Percentiles rank a stretch among this genome's conserved stretches.
Conservation (phyloP, 768 basidiomycete genomes). For the Collybiopsis confluens region DNA sequence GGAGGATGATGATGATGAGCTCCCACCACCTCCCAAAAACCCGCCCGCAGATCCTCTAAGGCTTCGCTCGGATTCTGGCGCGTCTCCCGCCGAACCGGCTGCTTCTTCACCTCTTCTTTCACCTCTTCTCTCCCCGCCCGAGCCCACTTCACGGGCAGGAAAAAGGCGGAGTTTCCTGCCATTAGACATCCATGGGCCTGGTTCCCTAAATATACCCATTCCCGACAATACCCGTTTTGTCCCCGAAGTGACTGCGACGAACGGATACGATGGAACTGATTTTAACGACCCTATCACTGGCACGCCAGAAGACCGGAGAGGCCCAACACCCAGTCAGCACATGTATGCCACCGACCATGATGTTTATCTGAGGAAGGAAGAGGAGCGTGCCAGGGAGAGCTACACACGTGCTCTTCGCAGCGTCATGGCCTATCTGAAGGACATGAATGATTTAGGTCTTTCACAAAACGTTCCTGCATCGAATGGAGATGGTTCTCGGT, state of each 20-base stretch:
- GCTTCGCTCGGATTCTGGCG: constrained; percentile 1
- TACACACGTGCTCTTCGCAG: constrained; percentile 81
- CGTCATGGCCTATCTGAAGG: constrained; percentile 93
- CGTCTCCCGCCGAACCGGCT: not conserved
- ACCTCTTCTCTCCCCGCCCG: constrained; percentile 39
- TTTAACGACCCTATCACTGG: constrained; percentile 9
- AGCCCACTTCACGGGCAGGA: constrained; percentile 44
- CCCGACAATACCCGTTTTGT: constrained; percentile 63
- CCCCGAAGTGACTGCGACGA: constrained; percentile 41
- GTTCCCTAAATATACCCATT: constrained; percentile 54
- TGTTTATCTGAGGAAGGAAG: constrained; percentile 56
- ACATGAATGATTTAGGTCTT: constrained; percentile 87
- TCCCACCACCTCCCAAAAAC: constrained; percentile 6
- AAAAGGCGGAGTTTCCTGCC: constrained; percentile 90
- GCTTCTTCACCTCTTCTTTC: constrained; percentile 18
- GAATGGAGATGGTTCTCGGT: constrained; percentile 54
- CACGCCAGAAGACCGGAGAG: constrained; percentile 16
- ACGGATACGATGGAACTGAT: constrained; percentile 27
- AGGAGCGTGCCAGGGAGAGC: constrained; percentile 65
- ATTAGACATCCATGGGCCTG: constrained; percentile 54
- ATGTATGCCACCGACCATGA: constrained; percentile 35
- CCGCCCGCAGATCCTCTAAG: constrained; percentile 24
- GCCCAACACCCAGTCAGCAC: constrained; percentile 38
- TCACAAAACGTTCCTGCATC: constrained; percentile 61
- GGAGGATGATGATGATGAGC: not conserved